Conservation (phyloP, 2,329 filamentous ascomycete species). For the Colletotrichum sidae region DNA sequence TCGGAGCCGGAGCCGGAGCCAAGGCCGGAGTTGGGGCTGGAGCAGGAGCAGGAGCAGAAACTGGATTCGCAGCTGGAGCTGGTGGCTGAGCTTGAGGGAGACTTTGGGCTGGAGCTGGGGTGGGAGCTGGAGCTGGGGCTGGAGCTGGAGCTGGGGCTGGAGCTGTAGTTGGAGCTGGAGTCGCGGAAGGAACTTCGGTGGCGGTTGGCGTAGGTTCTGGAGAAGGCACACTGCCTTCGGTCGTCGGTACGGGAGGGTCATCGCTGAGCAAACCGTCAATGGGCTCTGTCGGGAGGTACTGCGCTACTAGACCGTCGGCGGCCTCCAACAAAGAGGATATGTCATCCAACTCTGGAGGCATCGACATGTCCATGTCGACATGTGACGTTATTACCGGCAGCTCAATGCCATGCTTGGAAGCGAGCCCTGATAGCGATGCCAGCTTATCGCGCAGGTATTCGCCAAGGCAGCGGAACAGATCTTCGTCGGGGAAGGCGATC, state of each 20-base stretch:
- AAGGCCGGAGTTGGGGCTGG: slow-evolving; percentile 37
- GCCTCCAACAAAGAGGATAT: slow-evolving; percentile 57
- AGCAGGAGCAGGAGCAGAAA: not conserved
- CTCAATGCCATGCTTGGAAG: slow-evolving; percentile 49
- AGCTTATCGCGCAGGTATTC: slow-evolving; percentile 49
- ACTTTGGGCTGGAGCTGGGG: not conserved
- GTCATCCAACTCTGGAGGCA: slow-evolving; percentile 49
- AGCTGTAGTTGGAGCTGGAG: not conserved
- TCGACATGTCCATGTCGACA: slow-evolving; percentile 43
- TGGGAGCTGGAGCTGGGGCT: not conserved
- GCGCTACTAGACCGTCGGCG: slow-evolving; percentile 53
- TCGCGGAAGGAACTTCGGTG: slow-evolving; percentile 16
- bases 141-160: not conserved
- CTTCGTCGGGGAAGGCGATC: slow-evolving; percentile 32
- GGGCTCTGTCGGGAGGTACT: slow-evolving; percentile 51
- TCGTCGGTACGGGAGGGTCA: slow-evolving; percentile 33
- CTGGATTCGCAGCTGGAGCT: slow-evolving; percentile 11
- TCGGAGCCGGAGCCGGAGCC: not conserved
- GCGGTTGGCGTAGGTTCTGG: slow-evolving; percentile 21
- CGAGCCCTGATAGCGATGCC: slow-evolving; percentile 48
- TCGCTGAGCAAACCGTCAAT: slow-evolving; percentile 35
- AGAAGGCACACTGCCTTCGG: slow-evolving; percentile 32
- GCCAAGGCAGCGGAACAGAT: slow-evolving; percentile 47
- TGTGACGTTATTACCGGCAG: slow-evolving; percentile 46
- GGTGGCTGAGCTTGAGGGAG: not conserved